phyloP scores from a whole-genome alignment of 208 protist genomes.

The Naegleria fowleri region DNA sequence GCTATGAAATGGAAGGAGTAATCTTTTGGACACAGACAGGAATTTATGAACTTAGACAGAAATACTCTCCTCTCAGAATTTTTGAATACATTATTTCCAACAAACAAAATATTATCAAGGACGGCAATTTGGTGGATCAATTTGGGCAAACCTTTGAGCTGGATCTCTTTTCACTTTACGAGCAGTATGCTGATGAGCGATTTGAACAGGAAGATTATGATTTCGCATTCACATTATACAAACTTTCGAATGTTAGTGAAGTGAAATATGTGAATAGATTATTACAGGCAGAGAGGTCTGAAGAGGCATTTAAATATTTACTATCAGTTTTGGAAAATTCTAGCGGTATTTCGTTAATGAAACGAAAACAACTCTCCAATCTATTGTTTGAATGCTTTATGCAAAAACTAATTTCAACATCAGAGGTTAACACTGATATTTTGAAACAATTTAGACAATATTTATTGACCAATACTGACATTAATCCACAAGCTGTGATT shows the following conservation, averaged over 20 bases:
- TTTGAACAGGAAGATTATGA: background rate
- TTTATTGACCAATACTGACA: background rate
- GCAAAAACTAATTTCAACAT: background rate
- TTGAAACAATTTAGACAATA: background rate
- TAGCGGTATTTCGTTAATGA: background rate
- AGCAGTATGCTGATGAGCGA: background rate
- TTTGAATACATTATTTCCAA: background rate
- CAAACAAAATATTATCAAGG: background rate
- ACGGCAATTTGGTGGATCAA: background rate
- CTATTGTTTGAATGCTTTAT: background rate
- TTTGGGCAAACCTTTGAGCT: conserved; percentile 19
- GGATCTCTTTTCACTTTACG: background rate
- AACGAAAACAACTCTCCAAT: background rate
- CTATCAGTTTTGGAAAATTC: background rate
- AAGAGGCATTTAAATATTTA: background rate
- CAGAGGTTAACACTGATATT: background rate
- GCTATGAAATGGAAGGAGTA: background rate
- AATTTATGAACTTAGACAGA: background rate
- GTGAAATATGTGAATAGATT: background rate
- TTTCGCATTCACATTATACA: conserved; percentile 9
- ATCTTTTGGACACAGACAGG: background rate
- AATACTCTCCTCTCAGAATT: background rate
- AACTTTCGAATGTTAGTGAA: background rate
- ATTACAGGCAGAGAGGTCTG: background rate
- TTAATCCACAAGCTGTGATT: background rate